Conservation (phyloP, 768 basidiomycete genomes). For the Boletus vermiculosoides region DNA sequence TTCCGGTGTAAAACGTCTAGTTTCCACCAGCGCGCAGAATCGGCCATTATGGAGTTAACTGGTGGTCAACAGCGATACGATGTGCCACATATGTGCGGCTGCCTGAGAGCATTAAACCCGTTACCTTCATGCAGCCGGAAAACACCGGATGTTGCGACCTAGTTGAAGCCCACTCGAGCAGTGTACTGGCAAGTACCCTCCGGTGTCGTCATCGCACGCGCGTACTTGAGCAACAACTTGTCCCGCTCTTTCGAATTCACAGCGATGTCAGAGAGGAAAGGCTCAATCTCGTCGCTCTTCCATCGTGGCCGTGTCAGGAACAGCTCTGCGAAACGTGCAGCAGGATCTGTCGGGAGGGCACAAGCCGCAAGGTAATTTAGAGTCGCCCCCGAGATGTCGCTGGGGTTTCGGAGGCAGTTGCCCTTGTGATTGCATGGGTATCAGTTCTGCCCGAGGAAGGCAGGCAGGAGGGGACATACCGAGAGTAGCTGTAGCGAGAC, state of each 20-base stretch:
- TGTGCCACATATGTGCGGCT: neutral
- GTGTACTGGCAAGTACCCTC: conserved; percentile 70
- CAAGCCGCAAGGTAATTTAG: conserved; percentile 78
- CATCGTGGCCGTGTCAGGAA: conserved; percentile 79
- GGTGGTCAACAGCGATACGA: neutral
- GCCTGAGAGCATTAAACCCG: neutral
- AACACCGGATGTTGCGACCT: neutral
- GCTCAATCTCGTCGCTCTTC: conserved; percentile 75
- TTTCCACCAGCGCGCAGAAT: neutral
- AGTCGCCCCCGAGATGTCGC: conserved; percentile 34
- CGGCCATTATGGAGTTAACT: neutral
- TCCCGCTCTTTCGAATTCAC: conserved; percentile 87
- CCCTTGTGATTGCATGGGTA: conserved; percentile 52
- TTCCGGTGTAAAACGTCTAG: neutral
- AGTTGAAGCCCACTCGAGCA: conserved; percentile 61
- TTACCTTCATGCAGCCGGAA: neutral
- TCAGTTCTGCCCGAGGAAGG: neutral
- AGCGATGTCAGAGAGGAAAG: conserved; percentile 80
- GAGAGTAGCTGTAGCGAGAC: conserved; percentile 68
- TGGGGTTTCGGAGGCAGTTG: conserved; percentile 57
- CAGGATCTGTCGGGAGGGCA: conserved; percentile 70
- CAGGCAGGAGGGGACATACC: conserved; percentile 39
- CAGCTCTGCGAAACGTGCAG: conserved; percentile 80
- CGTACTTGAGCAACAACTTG: conserved; percentile 83
- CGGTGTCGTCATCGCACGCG: conserved; percentile 68